These are phyloP conservation scores for Sporothrix globosa DNA, from an alignment of 2,329 filamentous ascomycete genomes.

Conservation along the genomic window DNA sequence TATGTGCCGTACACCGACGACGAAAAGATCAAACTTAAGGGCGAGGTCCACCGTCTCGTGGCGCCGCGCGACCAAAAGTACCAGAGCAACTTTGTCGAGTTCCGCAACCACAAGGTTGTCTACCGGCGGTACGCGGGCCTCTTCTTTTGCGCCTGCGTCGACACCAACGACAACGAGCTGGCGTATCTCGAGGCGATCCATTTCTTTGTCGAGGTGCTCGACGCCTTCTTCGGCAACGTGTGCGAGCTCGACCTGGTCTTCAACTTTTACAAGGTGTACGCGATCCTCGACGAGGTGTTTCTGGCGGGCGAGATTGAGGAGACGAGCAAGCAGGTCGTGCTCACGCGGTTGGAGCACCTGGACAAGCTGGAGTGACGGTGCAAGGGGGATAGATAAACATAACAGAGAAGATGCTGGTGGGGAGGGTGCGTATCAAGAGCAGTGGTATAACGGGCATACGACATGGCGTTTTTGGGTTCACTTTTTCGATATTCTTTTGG, in stretches of 20 bases:
- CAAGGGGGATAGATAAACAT: too few relatives aligned
- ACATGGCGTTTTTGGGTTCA: conserved; percentile 15
- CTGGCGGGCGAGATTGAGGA: conserved; percentile 97
- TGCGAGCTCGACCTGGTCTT: conserved; percentile 93
- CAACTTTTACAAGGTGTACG: conserved; percentile 88
- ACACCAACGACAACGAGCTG: conserved; percentile 98
- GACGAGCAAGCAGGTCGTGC: conserved; percentile 96
- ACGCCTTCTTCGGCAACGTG: conserved; percentile 98
- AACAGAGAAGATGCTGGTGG: not conserved
- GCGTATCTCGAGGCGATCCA: conserved; percentile 97
- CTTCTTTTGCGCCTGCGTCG: conserved; percentile 99
- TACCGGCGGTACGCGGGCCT: conserved; percentile 96
- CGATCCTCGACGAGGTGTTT: conserved; percentile 97
- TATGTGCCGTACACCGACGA: conserved; percentile 98
- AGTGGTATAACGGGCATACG: conserved; percentile 17
- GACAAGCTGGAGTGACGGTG: conserved; percentile 81
- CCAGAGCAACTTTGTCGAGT: conserved; percentile 99
- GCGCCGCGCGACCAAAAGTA: conserved; percentile 98
- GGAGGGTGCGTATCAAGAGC: not conserved
- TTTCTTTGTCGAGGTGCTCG: conserved; percentile 98
- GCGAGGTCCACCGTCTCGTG: conserved; percentile 97
- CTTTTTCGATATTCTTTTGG: not conserved
- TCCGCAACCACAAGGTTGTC: conserved; percentile 91
- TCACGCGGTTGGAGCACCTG: conserved; percentile 90
- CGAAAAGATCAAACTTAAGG: conserved; percentile 98